phyloP scores from a whole-genome alignment of 306 rosid species.

The Inga leiocalycina region DNA sequence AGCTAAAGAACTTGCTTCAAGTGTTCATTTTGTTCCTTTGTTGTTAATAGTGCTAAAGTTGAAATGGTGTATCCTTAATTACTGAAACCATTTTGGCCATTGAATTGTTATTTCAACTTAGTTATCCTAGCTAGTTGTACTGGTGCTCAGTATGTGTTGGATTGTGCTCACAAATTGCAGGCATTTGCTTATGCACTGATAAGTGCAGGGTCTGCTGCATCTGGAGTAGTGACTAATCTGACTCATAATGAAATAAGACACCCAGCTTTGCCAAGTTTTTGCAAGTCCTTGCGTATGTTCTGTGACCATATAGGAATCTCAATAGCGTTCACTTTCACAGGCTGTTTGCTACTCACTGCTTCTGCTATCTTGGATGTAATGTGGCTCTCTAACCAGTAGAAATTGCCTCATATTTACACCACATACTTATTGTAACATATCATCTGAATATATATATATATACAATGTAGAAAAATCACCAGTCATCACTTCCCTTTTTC shows the following conservation, averaged over 20 bases:
- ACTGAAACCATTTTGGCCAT: not conserved
- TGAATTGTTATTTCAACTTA: not conserved
- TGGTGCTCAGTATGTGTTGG: not conserved
- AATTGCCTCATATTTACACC: slow-evolving; percentile 10
- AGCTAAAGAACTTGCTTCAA: not conserved
- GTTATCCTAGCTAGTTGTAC: not conserved
- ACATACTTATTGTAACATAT: slow-evolving; percentile 19
- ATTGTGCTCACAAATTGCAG: slow-evolving; percentile 41
- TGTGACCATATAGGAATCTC: slow-evolving; percentile 90
- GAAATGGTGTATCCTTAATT: not conserved
- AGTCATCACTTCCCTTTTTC: slow-evolving; percentile 7
- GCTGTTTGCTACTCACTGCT: slow-evolving; percentile 65
- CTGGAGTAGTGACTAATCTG: slow-evolving; percentile 84
- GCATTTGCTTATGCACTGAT: slow-evolving; percentile 82
- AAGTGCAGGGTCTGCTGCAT: slow-evolving; percentile 91
- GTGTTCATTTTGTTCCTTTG: not conserved
- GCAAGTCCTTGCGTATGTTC: slow-evolving; percentile 68
- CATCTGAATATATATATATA: slow-evolving; percentile 10
- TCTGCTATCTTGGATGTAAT: slow-evolving; percentile 71
- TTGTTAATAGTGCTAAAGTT: not conserved
- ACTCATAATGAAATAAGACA: slow-evolving; percentile 83
- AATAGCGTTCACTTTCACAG: slow-evolving; percentile 78
- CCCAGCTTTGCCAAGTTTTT: slow-evolving; percentile 74
- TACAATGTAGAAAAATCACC: not conserved
- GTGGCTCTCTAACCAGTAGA: slow-evolving; percentile 78